Evolutionary conservation across 306 rosid genomes (phyloP).

Genomic region (Arachis hypogaea): DNA sequence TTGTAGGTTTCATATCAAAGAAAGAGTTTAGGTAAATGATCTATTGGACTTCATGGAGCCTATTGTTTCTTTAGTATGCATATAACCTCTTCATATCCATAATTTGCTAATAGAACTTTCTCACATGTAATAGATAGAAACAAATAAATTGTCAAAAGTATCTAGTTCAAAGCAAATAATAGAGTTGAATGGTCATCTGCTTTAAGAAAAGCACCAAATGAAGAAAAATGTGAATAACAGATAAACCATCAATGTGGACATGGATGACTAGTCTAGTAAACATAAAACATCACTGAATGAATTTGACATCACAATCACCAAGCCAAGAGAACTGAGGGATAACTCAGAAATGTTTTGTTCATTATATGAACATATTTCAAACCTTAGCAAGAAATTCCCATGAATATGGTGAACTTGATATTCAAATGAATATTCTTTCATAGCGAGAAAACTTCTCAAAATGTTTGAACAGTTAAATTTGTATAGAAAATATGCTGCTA

Average conservation of each 20-base stretch:
- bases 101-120: slow-evolving; percentile 12
- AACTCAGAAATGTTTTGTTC: not conserved
- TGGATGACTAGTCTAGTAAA: not conserved
- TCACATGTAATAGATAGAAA: slow-evolving; percentile 5
- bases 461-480: not conserved
- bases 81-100: not conserved
- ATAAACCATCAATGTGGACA: not conserved
- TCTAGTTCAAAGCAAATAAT: slow-evolving; percentile 12
- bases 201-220: not conserved
- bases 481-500: not conserved
- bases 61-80: not conserved
- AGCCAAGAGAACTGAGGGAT: not conserved
- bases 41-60: not conserved
- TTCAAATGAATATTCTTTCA: not conserved
- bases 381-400: not conserved
- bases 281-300: too few relatives aligned
- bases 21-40: not conserved
- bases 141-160: not conserved
- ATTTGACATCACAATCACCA: too few relatives aligned
- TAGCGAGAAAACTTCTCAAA: not conserved
- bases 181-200: not conserved
- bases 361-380: slow-evolving; percentile 20
- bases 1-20: not conserved
- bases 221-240: not conserved
- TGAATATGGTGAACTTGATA: slow-evolving; percentile 7